Evolutionary conservation across 352 stramenopile species (phyloP).

Genomic region (Phytophthora hybrid): DNA sequence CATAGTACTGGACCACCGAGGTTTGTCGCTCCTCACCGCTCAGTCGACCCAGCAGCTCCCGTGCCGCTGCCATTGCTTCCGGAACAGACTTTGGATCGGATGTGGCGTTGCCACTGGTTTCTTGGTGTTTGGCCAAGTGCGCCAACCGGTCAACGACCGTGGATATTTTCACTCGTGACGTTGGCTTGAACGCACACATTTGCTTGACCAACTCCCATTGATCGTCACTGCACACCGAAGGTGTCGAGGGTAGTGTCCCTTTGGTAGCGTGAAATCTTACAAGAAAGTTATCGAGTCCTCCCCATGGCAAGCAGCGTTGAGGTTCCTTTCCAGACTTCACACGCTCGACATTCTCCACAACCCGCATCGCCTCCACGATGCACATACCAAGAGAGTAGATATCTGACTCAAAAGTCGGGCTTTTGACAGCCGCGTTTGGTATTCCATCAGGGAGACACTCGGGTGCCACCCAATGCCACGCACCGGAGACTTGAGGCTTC

Average conservation of each 20-base stretch:
- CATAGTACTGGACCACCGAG: not conserved
- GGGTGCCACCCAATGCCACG: constrained; percentile 16
- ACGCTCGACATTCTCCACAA: not conserved
- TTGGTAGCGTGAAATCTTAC: not conserved
- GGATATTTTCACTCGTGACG: not conserved
- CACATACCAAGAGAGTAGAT: constrained; percentile 25
- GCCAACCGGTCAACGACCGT: not conserved
- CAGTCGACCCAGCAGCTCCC: not conserved
- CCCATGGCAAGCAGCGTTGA: not conserved
- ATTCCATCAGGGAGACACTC: not conserved
- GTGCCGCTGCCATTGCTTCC: not conserved
- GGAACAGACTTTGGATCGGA: not conserved
- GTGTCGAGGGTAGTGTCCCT: not conserved
- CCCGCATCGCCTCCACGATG: not conserved
- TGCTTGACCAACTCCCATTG: not conserved
- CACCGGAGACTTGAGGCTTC: constrained; percentile 1
- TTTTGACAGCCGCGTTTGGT: not conserved
- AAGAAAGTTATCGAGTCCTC: not conserved
- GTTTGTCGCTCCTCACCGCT: no score
- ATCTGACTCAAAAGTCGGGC: constrained; percentile 13
- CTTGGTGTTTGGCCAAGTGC: not conserved
- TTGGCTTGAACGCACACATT: not conserved
- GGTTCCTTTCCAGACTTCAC: not conserved
- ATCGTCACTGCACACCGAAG: not conserved
- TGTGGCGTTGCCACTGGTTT: not conserved